A percentile compares a stretch with the other conserved stretches of the same genome.
Evolutionary conservation across 169 alveolate genomes (phyloP).

Genomic region (Pseudocohnilembus persalinus): DNA sequence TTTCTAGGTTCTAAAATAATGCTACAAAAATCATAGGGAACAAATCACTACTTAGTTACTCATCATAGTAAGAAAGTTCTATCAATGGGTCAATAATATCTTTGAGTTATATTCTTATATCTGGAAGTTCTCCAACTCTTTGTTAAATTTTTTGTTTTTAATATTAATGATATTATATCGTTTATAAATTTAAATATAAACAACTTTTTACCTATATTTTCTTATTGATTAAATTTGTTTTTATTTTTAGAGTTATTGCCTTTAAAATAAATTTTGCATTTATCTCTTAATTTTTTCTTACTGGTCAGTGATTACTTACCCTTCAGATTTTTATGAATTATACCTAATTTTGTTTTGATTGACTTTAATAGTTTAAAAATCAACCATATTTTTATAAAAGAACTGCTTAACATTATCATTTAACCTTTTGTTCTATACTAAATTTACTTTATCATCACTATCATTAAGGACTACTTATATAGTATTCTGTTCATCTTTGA

Average conservation of each 20-base stretch:
- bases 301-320: not conserved
- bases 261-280: not conserved
- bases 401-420: too few relatives aligned
- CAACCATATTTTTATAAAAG: not conserved
- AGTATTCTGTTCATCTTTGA: too few relatives aligned
- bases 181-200: not conserved
- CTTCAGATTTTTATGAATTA: not conserved
- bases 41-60: slow-evolving; percentile 63
- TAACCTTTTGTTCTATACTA: not conserved
- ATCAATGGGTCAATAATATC: slow-evolving; percentile 76
- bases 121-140: slow-evolving; percentile 86
- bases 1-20: slow-evolving; percentile 20
- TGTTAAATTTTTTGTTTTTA: too few relatives aligned
- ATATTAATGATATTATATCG: too few relatives aligned
- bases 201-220: slow-evolving; percentile 56
- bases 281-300: not conserved
- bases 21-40: slow-evolving; percentile 36
- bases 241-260: slow-evolving; percentile 22
- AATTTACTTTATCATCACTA: not conserved
- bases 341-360: not conserved
- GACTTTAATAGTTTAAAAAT: not conserved
- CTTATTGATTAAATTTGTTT: slow-evolving; percentile 9
- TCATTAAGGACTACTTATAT: too few relatives aligned
- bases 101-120: slow-evolving; percentile 68
- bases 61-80: slow-evolving; percentile 61